Percentiles rank a stretch among this genome's conserved stretches.
phyloP scores from a whole-genome alignment of 139 green algal species.

The Micromonas pusilla region DNA sequence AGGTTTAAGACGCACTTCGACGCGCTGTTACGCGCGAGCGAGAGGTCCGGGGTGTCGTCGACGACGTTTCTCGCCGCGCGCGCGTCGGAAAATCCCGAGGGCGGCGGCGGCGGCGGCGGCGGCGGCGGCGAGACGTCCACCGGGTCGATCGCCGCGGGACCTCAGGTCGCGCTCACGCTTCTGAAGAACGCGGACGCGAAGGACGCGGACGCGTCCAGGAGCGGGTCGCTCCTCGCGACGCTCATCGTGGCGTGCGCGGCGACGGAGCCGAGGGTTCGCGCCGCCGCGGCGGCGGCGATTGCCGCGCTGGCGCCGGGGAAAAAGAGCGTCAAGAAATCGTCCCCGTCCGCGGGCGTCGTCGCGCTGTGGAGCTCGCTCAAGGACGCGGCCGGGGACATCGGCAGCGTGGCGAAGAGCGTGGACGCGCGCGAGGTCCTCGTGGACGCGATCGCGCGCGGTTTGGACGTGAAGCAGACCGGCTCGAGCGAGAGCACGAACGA shows the following conservation, averaged over 20 bases:
- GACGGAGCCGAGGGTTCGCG: background rate
- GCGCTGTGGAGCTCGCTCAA: conserved; percentile 3
- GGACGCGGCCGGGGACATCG: background rate
- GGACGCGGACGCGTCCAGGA: background rate
- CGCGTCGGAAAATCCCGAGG: background rate
- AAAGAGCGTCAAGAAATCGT: background rate
- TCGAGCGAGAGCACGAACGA: background rate
- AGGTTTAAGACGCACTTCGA: background rate
- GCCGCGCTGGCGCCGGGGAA: background rate
- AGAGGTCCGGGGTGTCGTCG: background rate
- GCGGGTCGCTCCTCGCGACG: background rate
- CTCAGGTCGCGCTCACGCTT: background rate
- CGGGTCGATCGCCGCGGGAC: background rate
- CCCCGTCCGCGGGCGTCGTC: background rate
- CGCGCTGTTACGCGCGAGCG: background rate
- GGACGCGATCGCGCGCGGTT: background rate
- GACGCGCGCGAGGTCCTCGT: background rate
- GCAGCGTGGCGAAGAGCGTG: background rate
- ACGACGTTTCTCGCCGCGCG: background rate
- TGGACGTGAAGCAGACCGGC: background rate
- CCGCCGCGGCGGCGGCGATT: background rate
- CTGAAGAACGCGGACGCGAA: too few relatives aligned
- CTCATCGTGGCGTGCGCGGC: background rate
- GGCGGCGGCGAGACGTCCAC: too few relatives aligned
- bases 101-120: too few relatives aligned